Percentiles rank a stretch among this genome's conserved stretches.
phyloP scores from a whole-genome alignment of 1,284 basidiomycete species.

The Fereydounia khargensis region DNA sequence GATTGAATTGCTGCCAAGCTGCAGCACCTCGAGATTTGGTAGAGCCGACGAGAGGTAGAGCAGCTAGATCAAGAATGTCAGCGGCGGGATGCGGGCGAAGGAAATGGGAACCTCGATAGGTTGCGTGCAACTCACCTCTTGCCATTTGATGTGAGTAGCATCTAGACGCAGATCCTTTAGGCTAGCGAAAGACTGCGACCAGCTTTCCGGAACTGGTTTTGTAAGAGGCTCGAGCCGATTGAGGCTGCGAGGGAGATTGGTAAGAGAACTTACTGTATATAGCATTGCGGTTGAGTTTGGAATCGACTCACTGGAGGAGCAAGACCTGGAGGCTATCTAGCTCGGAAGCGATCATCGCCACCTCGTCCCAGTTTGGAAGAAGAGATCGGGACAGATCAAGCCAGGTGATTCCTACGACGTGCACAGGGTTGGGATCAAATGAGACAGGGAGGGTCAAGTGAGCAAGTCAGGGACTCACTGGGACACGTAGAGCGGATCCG shows the following conservation, averaged over 20 bases:
- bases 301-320: constrained; percentile 82
- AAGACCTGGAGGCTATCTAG: constrained; percentile 69
- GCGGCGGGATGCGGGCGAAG: background rate
- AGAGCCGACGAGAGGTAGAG: constrained; percentile 63
- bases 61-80: no score
- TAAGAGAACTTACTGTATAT: background rate
- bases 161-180: constrained; percentile 75
- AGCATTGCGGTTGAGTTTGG: background rate
- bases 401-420: constrained; percentile 67
- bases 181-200: constrained; percentile 61
- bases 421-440: constrained; percentile 2
- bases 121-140: no score
- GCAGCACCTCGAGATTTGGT: constrained; percentile 66
- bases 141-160: constrained; percentile 70
- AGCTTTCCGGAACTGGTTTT: constrained; percentile 7
- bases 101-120: background rate
- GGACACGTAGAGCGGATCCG: constrained; percentile 67
- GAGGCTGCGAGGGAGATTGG: background rate
- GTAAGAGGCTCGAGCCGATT: constrained; percentile 3
- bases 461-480: constrained; percentile 62
- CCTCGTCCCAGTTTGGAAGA: constrained; percentile 69
- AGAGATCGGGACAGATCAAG: constrained; percentile 81
- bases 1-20: constrained; percentile 75
- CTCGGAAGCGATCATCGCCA: constrained; percentile 68
- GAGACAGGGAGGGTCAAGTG: background rate